Evolutionary conservation across 2,329 filamentous ascomycete genomes (phyloP), one percentile per base, ranked within the genome.

Genomic region (Didymella arachidicola): DNA sequence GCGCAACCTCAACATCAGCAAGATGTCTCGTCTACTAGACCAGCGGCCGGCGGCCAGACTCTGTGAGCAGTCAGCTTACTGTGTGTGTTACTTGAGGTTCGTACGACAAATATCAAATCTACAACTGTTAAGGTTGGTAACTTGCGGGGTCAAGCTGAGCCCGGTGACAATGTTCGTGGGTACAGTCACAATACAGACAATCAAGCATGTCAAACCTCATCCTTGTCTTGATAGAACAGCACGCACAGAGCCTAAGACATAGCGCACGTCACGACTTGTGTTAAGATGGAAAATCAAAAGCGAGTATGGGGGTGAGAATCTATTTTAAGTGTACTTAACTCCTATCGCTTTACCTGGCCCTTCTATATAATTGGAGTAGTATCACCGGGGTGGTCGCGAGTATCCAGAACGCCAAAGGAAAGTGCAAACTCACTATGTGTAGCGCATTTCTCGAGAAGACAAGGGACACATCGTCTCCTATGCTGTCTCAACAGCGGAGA

Each of bases 31-130:
- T 22, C 22, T 22, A n/a, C 32, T 18, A n/a, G 32, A 3, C 32
- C 32, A 36, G 32, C 32, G n/a, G 46, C 30, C 34, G 25, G 1
- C n/a, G 32, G 46, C 11, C 34, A 39, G 3, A 26, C 6, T 11
- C 11, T 49, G 22, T 49, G 46, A 12, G n/a, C 42, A 30, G 50
- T 53, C 50, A 53, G 50, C 42, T 46, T 53, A 53, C 25, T n/a
- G 32, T 25, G 10, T n/a, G 14, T 11, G 32, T 53, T 14, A 14
- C 42, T 41, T 25, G 29, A 16, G 8, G 10, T 18, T 29, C 4
- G 22, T 19, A 11, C 4, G n/a, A 34, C 19, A 22, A n/a, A 16
- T 18, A 14, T 8, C 16, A 22, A 19, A n/a, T 5, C 2, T 6
- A 14, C 4, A 19, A 49, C 8, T 29, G 16, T 29, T 36, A 30